Evolutionary conservation across 2,329 filamentous ascomycete species (phyloP), one percentile per base, ranked within the genome.

Genomic region (Amylocarpus encephaloides): DNA sequence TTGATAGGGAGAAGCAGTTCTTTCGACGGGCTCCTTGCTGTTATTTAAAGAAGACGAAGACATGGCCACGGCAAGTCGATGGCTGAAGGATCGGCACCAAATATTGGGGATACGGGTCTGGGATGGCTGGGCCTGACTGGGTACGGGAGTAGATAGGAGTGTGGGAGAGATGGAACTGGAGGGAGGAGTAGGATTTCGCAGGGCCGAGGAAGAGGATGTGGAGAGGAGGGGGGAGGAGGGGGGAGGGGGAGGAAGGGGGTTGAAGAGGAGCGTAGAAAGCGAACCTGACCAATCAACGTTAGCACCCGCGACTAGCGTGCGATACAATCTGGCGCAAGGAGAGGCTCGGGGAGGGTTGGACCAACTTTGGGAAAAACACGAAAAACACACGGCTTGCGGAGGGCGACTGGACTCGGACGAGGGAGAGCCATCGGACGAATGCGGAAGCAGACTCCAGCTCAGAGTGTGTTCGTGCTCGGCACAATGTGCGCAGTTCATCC

Each of bases 1-100:
- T 36, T 56, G 50, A 55, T 63, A 64, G 12, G 64, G 64, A 55
- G 62, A 63, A 39, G 58, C 47, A 38, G 57, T 52, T 32, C 60
- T 48, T 29, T 61, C 49, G 47, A 64, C 48, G 52, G 61, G 62
- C 52, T 62, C 58, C 22, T 19, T 29, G 26, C 49, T 39, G 48
- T 57, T 59, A 57, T 59, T 59, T 59, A 59, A 58, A 51, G 51
- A 58, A 51, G 51, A 48, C 33, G 48, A 34, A 39, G 48, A 36
- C 55, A 60, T 58, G 50, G 38, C 44, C 5, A 33, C 13, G 30
- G 12, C 40, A 22, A 13, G 29, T 22, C 42, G 13, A n/a, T 12
- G 18, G 19, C 10, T 49, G 38, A 22, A 19, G 29, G 41, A 48
- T 45, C 57, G 55, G 55, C 46, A 54, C 16, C 45, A 29, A 34